Conservation (phyloP, 169 alveolate species). For the Theileria annulata region DNA sequence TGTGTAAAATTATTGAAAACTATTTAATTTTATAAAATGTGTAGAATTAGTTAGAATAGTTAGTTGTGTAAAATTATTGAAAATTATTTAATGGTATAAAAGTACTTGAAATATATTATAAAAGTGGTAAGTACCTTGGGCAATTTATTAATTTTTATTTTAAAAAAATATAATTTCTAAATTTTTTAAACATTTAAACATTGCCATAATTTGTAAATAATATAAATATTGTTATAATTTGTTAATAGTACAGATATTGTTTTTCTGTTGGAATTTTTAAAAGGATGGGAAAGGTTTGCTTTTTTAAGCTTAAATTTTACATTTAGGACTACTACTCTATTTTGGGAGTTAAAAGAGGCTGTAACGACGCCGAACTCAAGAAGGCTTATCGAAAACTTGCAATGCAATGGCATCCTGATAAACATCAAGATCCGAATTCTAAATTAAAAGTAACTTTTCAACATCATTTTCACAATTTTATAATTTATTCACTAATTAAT, state of each 20-base stretch:
- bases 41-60: too few relatives aligned
- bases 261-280: not conserved
- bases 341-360: conserved; percentile 74
- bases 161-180: not conserved
- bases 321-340: conserved; percentile 73
- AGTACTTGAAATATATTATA: too few relatives aligned
- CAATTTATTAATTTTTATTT: not conserved
- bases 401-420: conserved; percentile 93
- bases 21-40: too few relatives aligned
- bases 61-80: too few relatives aligned
- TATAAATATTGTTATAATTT: not conserved
- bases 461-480: not conserved
- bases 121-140: not conserved
- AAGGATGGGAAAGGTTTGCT: conserved; percentile 65
- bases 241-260: conserved; percentile 7
- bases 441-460: conserved; percentile 51
- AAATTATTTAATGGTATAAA: too few relatives aligned
- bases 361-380: conserved; percentile 85
- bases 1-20: too few relatives aligned
- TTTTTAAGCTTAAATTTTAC: not conserved
- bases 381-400: conserved; percentile 91
- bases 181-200: not conserved
- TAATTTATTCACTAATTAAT: not conserved
- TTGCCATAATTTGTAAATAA: not conserved
- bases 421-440: conserved; percentile 88